Percentiles rank a stretch among this genome's conserved stretches.
Evolutionary conservation across 108 stramenopile species (phyloP).

Genomic region (Pseudonitzschia pungens): DNA sequence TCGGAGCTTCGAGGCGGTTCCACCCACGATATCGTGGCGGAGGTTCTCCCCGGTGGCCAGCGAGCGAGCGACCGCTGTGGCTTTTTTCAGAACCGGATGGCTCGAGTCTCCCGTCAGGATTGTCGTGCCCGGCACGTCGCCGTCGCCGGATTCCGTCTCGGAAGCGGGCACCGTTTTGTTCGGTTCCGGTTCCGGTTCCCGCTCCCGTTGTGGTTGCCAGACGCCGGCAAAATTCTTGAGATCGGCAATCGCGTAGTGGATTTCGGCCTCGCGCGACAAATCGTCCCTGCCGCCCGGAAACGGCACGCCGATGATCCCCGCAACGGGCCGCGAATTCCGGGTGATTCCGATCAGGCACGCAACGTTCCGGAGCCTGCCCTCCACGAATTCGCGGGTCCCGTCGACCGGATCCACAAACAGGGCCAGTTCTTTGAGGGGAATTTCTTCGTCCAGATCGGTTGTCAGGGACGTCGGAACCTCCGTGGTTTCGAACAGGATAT

Average conservation of each 20-base stretch:
- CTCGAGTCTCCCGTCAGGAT: slow-evolving; percentile 60
- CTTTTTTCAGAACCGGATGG: slow-evolving; percentile 30
- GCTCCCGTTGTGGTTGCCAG: neutral
- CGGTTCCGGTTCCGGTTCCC: neutral
- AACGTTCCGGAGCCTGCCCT: slow-evolving; percentile 72
- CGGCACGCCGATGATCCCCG: slow-evolving; percentile 74
- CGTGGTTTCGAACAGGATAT: slow-evolving; percentile 6
- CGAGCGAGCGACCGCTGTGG: slow-evolving; percentile 14
- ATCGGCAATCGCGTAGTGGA: slow-evolving; percentile 57
- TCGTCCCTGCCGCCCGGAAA: slow-evolving; percentile 49
- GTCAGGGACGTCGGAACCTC: neutral
- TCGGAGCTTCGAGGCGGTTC: slow-evolving; percentile 57
- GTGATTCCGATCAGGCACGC: slow-evolving; percentile 78
- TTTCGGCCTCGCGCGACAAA: slow-evolving; percentile 25
- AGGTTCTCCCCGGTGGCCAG: slow-evolving; percentile 7
- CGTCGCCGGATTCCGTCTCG: neutral
- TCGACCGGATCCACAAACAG: slow-evolving; percentile 85
- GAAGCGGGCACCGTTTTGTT: neutral
- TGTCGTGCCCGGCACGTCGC: slow-evolving; percentile 9
- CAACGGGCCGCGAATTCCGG: slow-evolving; percentile 51
- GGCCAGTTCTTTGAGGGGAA: slow-evolving; percentile 34
- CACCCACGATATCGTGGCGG: slow-evolving; percentile 42
- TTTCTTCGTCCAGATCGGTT: slow-evolving; percentile 23
- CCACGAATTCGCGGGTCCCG: slow-evolving; percentile 85
- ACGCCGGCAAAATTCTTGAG: slow-evolving; percentile 32